Evolutionary conservation across 495 filamentous ascomycete species (phyloP).

Genomic region (Podospora conica): DNA sequence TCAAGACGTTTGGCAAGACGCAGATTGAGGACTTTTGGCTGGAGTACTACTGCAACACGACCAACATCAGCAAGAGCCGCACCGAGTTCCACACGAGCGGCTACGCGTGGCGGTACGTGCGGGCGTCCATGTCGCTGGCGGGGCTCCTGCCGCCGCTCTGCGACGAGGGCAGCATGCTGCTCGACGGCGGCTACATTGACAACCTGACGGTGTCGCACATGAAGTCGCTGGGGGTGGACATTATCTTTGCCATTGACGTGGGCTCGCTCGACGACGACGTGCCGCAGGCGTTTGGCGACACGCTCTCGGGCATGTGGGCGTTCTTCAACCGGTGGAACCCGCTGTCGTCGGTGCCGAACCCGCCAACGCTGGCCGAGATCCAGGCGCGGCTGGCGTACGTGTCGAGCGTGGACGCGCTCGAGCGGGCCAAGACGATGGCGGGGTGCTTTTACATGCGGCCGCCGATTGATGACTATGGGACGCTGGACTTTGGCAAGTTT

Average conservation of each 20-base stretch:
- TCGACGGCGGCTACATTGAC: constrained; percentile 95
- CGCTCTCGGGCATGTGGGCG: constrained; percentile 91
- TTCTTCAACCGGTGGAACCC: constrained; percentile 95
- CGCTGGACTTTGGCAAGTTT: constrained; percentile 93
- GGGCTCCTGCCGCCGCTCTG: constrained; percentile 89
- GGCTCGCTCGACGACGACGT: constrained; percentile 84
- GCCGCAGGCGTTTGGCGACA: constrained; percentile 87
- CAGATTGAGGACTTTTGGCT: constrained; percentile 99
- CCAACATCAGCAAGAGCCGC: constrained; percentile 87
- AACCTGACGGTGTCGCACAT: constrained; percentile 96
- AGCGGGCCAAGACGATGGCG: constrained; percentile 78
- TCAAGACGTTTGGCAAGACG: constrained; percentile 92
- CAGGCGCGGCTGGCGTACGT: constrained; percentile 94
- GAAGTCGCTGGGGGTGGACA: constrained; percentile 86
- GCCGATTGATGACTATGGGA: constrained; percentile 88
- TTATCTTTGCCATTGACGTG: constrained; percentile 95
- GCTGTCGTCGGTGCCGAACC: constrained; percentile 77
- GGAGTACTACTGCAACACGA: constrained; percentile 98
- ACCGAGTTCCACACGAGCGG: constrained; percentile 89
- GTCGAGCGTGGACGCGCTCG: constrained; percentile 83
- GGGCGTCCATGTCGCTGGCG: constrained; percentile 92
- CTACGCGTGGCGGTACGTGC: constrained; percentile 93
- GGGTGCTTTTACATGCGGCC: constrained; percentile 95
- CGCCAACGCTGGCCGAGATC: constrained; percentile 91
- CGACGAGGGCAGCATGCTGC: constrained; percentile 91